Percentiles rank a stretch among this genome's conserved stretches.
Conservation (phyloP, 1,139 yeast genomes). For the Nakaseomyces kungkrabaensis region DNA sequence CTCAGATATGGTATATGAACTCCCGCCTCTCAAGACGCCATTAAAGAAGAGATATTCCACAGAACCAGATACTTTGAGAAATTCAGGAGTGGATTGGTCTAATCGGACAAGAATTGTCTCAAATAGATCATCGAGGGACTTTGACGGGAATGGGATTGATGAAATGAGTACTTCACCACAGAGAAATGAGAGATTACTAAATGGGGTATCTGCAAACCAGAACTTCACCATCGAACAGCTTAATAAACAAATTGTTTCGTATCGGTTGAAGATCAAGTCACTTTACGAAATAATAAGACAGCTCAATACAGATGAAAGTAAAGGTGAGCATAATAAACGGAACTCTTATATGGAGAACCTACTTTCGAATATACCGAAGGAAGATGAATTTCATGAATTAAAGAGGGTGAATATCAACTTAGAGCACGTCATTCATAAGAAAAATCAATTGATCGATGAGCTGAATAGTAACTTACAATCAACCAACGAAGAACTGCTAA, state of each 20-base stretch:
- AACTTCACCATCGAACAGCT: conserved; percentile 23
- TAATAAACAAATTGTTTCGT: conserved; percentile 30
- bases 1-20: background rate
- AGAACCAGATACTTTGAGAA: background rate
- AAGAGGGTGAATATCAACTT: conserved; percentile 5
- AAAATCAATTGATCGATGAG: background rate
- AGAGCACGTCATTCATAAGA: conserved; percentile 3
- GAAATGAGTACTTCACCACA: background rate
- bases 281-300: conserved; percentile 30
- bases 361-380: conserved; percentile 7
- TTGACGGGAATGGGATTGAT: background rate
- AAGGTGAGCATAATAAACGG: conserved; percentile 11
- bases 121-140: background rate
- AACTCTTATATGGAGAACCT: conserved; percentile 7
- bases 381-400: conserved; percentile 8
- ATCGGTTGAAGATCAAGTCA: conserved; percentile 29
- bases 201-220: conserved; percentile 14
- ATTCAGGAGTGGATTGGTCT: background rate
- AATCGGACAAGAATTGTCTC: background rate
- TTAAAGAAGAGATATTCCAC: background rate
- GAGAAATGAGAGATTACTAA: conserved; percentile 6
- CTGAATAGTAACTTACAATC: background rate
- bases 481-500: conserved; percentile 20
- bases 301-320: conserved; percentile 18
- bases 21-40: conserved; percentile 1